Conservation (phyloP, 164 flowering plant genomes). For the Umbellularia californica region DNA sequence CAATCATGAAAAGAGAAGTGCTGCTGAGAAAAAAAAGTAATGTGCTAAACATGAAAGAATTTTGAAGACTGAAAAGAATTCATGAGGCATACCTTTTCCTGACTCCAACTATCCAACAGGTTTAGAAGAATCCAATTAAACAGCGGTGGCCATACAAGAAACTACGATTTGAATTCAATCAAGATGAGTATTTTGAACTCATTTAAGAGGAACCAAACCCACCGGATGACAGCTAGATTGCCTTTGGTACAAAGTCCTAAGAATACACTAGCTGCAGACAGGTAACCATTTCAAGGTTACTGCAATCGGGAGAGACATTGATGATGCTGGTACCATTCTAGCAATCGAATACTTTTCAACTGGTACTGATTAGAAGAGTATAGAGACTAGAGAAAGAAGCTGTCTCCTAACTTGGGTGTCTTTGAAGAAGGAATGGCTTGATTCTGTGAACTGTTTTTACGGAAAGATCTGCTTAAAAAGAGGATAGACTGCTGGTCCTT, state of each 20-base stretch:
- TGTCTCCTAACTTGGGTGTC: background rate
- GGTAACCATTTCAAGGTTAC: no score
- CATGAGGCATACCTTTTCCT: background rate
- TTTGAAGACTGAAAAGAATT: background rate
- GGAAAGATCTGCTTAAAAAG: conserved; percentile 22
- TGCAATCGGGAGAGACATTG: no score
- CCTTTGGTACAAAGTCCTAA: background rate
- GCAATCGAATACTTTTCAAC: background rate
- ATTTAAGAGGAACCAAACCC: background rate
- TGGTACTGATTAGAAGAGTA: background rate
- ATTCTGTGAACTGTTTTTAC: background rate
- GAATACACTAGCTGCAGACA: background rate
- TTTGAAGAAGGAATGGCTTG: background rate
- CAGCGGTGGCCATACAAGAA: background rate
- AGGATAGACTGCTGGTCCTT: conserved; percentile 10
- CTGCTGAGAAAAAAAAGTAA: background rate
- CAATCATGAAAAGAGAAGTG: background rate
- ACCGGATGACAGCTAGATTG: background rate
- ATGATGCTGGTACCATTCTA: background rate
- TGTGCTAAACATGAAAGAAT: background rate
- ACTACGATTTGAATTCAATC: background rate
- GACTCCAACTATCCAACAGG: background rate
- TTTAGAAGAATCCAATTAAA: background rate
- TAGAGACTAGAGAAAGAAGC: background rate
- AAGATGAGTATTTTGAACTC: background rate